A percentile compares a stretch with the other conserved stretches of the same genome.
phyloP scores from a whole-genome alignment of 345 rosid genomes.

The Euphorbia pulcherrima region DNA sequence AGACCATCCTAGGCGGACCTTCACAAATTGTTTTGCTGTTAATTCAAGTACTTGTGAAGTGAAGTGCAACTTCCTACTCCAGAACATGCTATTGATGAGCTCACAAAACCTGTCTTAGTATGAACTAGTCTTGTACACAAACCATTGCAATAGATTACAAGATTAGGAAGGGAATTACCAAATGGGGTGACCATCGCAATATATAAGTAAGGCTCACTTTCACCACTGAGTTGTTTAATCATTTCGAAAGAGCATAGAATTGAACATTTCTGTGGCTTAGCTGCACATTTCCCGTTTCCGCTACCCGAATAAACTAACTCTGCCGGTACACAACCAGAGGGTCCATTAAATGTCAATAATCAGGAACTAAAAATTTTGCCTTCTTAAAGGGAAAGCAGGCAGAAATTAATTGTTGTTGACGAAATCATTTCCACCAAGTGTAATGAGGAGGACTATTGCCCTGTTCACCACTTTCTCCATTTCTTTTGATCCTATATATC shows the following conservation, averaged over 20 bases:
- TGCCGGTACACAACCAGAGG: conserved; percentile 14
- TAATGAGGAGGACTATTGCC: conserved; percentile 17
- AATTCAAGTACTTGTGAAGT: too few relatives aligned
- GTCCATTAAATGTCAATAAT: conserved; percentile 11
- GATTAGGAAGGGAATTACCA: background rate
- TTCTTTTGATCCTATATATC: conserved; percentile 2
- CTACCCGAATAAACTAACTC: background rate
- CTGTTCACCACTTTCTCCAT: conserved; percentile 11
- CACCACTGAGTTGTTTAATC: background rate
- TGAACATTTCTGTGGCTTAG: conserved; percentile 8
- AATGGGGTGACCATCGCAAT: conserved; percentile 6
- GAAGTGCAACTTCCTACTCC: too few relatives aligned
- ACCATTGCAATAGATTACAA: too few relatives aligned
- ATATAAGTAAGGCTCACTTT: conserved; percentile 3
- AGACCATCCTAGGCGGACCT: too few relatives aligned
- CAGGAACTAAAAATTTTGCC: conserved; percentile 15
- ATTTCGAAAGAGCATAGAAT: conserved; percentile 9
- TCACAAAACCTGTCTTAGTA: conserved; percentile 1
- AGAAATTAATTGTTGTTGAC: too few relatives aligned
- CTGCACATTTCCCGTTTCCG: conserved; percentile 1
- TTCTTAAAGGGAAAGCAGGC: conserved; percentile 17
- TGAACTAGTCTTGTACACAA: too few relatives aligned
- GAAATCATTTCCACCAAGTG: conserved; percentile 28
- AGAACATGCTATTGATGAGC: background rate
- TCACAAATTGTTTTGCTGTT: too few relatives aligned